Conservation (phyloP, 352 stramenopile species). For the Pythium phragmitis region DNA sequence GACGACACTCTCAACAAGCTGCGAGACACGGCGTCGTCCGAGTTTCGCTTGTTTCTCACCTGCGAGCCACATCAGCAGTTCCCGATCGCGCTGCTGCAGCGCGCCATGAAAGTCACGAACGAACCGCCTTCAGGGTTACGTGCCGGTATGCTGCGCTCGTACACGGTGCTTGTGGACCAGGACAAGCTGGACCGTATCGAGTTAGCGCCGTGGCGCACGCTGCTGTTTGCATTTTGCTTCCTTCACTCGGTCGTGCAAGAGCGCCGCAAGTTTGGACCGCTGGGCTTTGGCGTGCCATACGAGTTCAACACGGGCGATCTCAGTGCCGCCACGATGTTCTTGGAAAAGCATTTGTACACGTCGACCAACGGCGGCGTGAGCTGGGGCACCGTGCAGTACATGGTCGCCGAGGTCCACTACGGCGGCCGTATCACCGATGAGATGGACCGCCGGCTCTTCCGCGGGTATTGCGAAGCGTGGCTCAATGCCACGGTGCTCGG, state of each 20-base stretch:
- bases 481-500: conserved; percentile 61
- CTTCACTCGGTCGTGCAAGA: conserved; percentile 78
- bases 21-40: conserved; percentile 35
- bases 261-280: conserved; percentile 68
- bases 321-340: conserved; percentile 58
- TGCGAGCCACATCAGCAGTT: conserved; percentile 63
- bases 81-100: conserved; percentile 65
- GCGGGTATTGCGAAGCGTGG: conserved; percentile 72
- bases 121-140: conserved; percentile 71
- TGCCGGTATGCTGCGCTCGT: conserved; percentile 65
- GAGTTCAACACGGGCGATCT: conserved; percentile 80
- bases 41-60: conserved; percentile 79
- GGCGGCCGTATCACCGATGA: conserved; percentile 81
- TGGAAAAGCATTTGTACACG: conserved; percentile 73
- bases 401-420: conserved; percentile 83
- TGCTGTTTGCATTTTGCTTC: conserved; percentile 78
- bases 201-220: conserved; percentile 47
- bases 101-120: conserved; percentile 74
- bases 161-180: conserved; percentile 74
- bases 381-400: conserved; percentile 80
- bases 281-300: conserved; percentile 76
- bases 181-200: conserved; percentile 81
- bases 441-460: conserved; percentile 72
- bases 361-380: conserved; percentile 37
- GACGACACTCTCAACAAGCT: conserved; percentile 50